A percentile compares a stretch with the other conserved stretches of the same genome.
phyloP scores from a whole-genome alignment of 2,329 filamentous ascomycete species.

The Colletotrichum gloeosporioides region DNA sequence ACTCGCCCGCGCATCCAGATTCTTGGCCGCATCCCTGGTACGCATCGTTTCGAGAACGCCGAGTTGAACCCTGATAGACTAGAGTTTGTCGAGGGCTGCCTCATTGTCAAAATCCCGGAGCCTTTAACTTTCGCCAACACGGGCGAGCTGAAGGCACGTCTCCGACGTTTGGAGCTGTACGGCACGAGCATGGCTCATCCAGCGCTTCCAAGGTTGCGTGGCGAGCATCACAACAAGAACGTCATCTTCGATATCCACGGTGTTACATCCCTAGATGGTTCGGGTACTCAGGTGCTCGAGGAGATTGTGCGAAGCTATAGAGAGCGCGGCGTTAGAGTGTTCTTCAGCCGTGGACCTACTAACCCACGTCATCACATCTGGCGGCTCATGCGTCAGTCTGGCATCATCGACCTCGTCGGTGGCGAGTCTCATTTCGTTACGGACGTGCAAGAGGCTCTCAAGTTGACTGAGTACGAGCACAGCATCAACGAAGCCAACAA shows the following conservation, averaged over 20 bases:
- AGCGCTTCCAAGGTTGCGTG: constrained; percentile 79
- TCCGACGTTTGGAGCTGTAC: constrained; percentile 86
- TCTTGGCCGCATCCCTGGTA: constrained; percentile 85
- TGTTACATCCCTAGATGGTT: constrained; percentile 93
- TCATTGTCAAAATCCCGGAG: constrained; percentile 98
- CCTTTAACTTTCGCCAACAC: constrained; percentile 97
- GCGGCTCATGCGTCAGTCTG: constrained; percentile 75
- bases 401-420: constrained; percentile 84
- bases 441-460: constrained; percentile 84
- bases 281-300: constrained; percentile 86
- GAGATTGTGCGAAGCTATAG: constrained; percentile 88
- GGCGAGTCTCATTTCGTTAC: constrained; percentile 80
- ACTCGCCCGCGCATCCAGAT: constrained; percentile 97
- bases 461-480: constrained; percentile 77
- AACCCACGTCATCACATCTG: constrained; percentile 64
- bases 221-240: constrained; percentile 84
- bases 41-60: constrained; percentile 85
- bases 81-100: constrained; percentile 88
- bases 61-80: constrained; percentile 74
- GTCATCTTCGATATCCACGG: constrained; percentile 97
- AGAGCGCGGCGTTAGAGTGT: constrained; percentile 77
- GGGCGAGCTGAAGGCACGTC: constrained; percentile 83
- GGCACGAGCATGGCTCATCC: constrained; percentile 87
- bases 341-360: constrained; percentile 67
- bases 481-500: constrained; percentile 31